phyloP scores from a whole-genome alignment of 1,284 basidiomycete genomes.

The Naganishia albida region DNA sequence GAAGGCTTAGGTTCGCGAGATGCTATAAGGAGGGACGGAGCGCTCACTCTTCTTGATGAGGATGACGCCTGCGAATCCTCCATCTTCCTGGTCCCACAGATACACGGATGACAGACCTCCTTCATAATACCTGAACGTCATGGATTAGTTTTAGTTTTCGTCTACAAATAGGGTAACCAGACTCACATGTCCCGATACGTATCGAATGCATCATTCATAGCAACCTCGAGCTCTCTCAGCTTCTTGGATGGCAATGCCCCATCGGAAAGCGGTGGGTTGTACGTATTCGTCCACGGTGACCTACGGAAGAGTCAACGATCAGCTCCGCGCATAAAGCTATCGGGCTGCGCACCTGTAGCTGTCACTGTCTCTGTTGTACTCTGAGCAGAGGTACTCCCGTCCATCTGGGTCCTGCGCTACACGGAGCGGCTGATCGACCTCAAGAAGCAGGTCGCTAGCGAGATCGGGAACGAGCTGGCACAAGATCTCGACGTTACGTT shows the following conservation, averaged over 20 bases:
- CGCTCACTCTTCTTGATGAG: slow-evolving; percentile 88
- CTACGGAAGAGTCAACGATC: slow-evolving; percentile 55
- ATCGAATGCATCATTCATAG: slow-evolving; percentile 94
- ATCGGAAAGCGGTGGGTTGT: slow-evolving; percentile 77
- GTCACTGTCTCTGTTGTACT: slow-evolving; percentile 97
- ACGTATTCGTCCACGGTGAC: slow-evolving; percentile 96
- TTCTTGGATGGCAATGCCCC: slow-evolving; percentile 81
- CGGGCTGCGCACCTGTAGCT: slow-evolving; percentile 71
- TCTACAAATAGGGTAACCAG: not conserved
- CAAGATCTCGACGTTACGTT: slow-evolving; percentile 82
- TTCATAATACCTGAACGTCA: slow-evolving; percentile 79
- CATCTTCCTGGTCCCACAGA: slow-evolving; percentile 96
- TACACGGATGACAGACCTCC: slow-evolving; percentile 97
- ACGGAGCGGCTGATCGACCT: slow-evolving; percentile 91
- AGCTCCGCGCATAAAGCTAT: not conserved
- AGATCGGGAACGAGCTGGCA: slow-evolving; percentile 86
- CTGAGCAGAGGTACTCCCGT: slow-evolving; percentile 89
- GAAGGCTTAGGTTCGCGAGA: not conserved
- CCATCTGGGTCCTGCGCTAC: slow-evolving; percentile 76
- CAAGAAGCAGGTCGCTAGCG: slow-evolving; percentile 90
- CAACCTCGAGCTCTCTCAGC: slow-evolving; percentile 86
- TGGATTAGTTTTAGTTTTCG: too few relatives aligned
- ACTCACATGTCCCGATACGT: slow-evolving; percentile 90
- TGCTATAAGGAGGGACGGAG: not conserved
- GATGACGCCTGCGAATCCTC: slow-evolving; percentile 89